A percentile compares a stretch with the other conserved stretches of the same genome.
Conservation (phyloP, 768 basidiomycete genomes). For the Lentinula detonsa region DNA sequence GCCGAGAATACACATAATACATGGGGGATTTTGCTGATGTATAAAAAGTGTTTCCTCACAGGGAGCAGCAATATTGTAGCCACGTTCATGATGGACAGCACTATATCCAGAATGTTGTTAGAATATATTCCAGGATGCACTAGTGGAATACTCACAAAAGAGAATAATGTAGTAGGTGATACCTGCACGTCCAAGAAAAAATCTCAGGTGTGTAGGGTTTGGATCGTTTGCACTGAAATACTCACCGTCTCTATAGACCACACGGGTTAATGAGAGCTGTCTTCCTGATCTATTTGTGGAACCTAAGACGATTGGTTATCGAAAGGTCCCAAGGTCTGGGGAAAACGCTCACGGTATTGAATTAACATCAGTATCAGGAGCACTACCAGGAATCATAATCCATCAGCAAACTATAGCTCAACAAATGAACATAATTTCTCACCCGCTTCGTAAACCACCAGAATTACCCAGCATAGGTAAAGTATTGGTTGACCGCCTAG, state of each 20-base stretch:
- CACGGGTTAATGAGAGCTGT: neutral
- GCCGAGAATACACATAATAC: too few relatives aligned
- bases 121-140: too few relatives aligned
- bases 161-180: neutral
- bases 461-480: neutral
- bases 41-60: neutral
- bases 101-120: neutral
- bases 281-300: neutral
- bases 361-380: neutral
- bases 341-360: neutral
- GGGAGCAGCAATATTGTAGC: neutral
- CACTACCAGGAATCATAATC: neutral
- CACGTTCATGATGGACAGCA: neutral
- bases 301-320: neutral
- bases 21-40: too few relatives aligned
- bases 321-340: too few relatives aligned
- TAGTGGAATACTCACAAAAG: neutral
- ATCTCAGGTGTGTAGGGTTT: neutral
- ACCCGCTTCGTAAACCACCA: neutral
- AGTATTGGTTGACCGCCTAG: neutral
- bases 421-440: neutral
- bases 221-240: neutral
- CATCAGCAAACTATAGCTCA: neutral
- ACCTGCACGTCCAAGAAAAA: neutral
- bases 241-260: conserved; percentile 1